Conservation (phyloP, 805 yeast genomes). For the Ogataea nonfermentans region DNA sequence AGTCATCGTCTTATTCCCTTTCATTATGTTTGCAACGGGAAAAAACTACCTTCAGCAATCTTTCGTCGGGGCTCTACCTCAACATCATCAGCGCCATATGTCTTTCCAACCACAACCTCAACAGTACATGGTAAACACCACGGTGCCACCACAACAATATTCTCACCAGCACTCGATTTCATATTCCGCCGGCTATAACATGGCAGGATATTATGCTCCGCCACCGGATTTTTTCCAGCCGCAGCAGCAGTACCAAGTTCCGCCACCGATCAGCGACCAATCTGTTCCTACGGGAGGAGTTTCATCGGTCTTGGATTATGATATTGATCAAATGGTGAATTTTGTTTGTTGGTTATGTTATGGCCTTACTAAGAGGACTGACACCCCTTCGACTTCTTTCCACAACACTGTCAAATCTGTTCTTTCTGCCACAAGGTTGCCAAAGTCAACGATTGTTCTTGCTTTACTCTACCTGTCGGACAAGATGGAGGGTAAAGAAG, state of each 20-base stretch:
- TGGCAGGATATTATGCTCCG: conserved; percentile 17
- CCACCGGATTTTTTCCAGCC: conserved; percentile 8
- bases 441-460: conserved; percentile 75
- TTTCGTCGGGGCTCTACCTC: conserved; percentile 14
- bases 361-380: conserved; percentile 59
- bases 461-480: conserved; percentile 78
- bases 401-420: conserved; percentile 63
- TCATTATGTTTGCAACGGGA: conserved; percentile 14
- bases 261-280: conserved; percentile 12
- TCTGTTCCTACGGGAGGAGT: conserved; percentile 64
- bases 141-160: conserved; percentile 16
- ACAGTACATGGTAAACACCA: conserved; percentile 10
- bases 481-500: conserved; percentile 39
- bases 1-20: conserved; percentile 35
- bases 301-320: conserved; percentile 74
- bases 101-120: conserved; percentile 21
- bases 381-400: conserved; percentile 48
- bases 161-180: conserved; percentile 24
- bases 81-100: conserved; percentile 23
- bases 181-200: conserved; percentile 20
- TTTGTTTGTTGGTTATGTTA: conserved; percentile 74
- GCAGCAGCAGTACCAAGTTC: conserved; percentile 14
- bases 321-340: conserved; percentile 71
- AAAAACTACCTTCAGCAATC: conserved; percentile 14
- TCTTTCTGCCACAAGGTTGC: conserved; percentile 82